Evolutionary conservation across 148 eudicot genomes (phyloP).

Genomic region (Persicaria maculosa): DNA sequence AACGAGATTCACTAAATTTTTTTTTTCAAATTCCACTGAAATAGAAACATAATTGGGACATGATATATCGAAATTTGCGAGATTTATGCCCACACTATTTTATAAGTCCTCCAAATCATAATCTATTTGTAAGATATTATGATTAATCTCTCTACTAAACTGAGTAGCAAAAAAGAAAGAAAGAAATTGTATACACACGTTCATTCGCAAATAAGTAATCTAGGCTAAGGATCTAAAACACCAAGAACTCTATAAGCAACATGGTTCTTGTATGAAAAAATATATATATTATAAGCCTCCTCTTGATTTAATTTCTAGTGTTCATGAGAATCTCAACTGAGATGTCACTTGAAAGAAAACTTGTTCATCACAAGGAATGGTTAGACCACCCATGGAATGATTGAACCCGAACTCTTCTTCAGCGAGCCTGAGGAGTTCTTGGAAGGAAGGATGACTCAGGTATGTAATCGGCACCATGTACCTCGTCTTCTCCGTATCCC

Average conservation of each 20-base stretch:
- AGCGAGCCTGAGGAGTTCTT: constrained; percentile 29
- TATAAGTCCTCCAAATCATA: too few relatives aligned
- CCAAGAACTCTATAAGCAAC: constrained; percentile 6
- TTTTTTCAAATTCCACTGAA: too few relatives aligned
- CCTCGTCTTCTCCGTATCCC: constrained; percentile 40
- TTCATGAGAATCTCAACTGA: constrained; percentile 16
- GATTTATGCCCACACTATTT: too few relatives aligned
- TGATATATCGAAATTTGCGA: too few relatives aligned
- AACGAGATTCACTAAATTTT: too few relatives aligned
- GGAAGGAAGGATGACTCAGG: constrained; percentile 47
- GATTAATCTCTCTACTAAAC: background rate
- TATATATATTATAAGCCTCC: background rate
- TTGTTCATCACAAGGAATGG: constrained; percentile 50
- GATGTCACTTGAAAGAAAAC: constrained; percentile 30
- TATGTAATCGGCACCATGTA: constrained; percentile 47
- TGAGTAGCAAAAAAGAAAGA: background rate
- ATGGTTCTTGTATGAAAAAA: background rate
- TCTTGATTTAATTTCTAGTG: background rate
- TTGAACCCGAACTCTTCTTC: constrained; percentile 55
- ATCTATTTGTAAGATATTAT: background rate
- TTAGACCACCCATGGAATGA: constrained; percentile 54
- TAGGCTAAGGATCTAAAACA: background rate
- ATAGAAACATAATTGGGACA: too few relatives aligned
- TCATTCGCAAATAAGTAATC: background rate
- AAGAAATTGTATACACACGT: background rate